Evolutionary conservation across 2,329 filamentous ascomycete genomes (phyloP).

Genomic region (Beauveria brongniartii): DNA sequence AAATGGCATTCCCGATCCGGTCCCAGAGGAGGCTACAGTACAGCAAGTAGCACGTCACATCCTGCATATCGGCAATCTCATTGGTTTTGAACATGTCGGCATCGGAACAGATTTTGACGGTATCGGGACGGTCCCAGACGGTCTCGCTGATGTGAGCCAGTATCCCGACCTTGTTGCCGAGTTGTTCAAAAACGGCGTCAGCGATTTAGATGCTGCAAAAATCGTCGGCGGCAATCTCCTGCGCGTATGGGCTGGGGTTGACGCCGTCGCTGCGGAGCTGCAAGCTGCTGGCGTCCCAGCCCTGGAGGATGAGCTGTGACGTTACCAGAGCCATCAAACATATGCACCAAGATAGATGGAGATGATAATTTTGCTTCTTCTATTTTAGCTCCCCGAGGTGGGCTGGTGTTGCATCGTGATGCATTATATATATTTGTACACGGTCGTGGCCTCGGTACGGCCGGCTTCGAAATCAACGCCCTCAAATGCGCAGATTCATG

Average conservation of each 20-base stretch:
- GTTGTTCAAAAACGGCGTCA: conserved; percentile 64
- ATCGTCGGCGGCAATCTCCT: conserved; percentile 74
- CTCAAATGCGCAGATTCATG: background rate
- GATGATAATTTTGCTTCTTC: background rate
- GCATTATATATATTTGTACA: conserved; percentile 8
- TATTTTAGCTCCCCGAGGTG: background rate
- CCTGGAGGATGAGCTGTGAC: conserved; percentile 43
- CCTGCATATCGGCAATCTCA: conserved; percentile 68
- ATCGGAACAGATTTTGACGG: conserved; percentile 87
- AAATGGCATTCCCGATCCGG: conserved; percentile 59
- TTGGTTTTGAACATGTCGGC: conserved; percentile 83
- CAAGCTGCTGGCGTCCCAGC: conserved; percentile 47
- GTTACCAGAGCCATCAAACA: background rate
- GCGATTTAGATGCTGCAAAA: conserved; percentile 64
- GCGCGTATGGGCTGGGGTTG: conserved; percentile 75
- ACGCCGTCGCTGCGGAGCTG: conserved; percentile 59
- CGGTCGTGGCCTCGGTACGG: background rate
- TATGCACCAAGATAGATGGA: background rate
- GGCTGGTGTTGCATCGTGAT: background rate
- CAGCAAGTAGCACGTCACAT: conserved; percentile 74
- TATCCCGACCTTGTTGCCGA: conserved; percentile 73
- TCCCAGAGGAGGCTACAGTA: conserved; percentile 63
- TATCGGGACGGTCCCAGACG: conserved; percentile 56
- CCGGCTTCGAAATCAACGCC: background rate
- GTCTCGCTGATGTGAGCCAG: conserved; percentile 77